Conservation (phyloP, 2,329 filamentous ascomycete species). For the Pseudogymnoascus sp. region DNA sequence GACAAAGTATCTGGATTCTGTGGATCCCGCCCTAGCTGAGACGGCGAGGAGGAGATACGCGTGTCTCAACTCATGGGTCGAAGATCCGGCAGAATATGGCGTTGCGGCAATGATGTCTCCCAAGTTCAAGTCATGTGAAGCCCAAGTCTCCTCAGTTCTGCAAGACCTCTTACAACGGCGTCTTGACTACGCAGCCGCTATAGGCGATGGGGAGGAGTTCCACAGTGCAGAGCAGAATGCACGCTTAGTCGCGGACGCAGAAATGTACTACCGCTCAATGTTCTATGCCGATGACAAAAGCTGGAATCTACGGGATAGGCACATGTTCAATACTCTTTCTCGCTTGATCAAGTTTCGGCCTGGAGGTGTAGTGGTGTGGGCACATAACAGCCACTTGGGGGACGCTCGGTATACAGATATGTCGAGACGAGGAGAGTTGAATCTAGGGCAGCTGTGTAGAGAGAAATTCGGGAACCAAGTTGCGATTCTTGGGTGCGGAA, state of each 20-base stretch:
- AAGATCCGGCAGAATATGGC: slow-evolving; percentile 42
- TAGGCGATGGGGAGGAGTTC: slow-evolving; percentile 38
- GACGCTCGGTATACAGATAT: slow-evolving; percentile 45
- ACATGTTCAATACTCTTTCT: slow-evolving; percentile 42
- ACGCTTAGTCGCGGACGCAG: slow-evolving; percentile 36
- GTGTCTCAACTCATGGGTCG: slow-evolving; percentile 40
- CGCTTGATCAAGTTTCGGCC: slow-evolving; percentile 36
- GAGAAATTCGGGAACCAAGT: slow-evolving; percentile 35
- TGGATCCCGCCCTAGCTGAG: slow-evolving; percentile 37
- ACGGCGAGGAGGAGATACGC: slow-evolving; percentile 38
- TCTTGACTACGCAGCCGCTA: slow-evolving; percentile 28
- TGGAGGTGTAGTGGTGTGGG: slow-evolving; percentile 44
- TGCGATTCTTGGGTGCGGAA: slow-evolving; percentile 39
- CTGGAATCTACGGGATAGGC: slow-evolving; percentile 44
- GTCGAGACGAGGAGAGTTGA: slow-evolving; percentile 39
- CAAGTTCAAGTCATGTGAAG: slow-evolving; percentile 39
- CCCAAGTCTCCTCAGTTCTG: slow-evolving; percentile 37
- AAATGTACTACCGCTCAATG: slow-evolving; percentile 45
- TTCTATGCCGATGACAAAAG: slow-evolving; percentile 40
- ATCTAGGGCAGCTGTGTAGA: slow-evolving; percentile 46
- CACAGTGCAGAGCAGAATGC: slow-evolving; percentile 44
- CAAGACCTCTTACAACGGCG: slow-evolving; percentile 35
- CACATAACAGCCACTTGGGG: slow-evolving; percentile 45
- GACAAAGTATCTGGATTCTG: slow-evolving; percentile 38
- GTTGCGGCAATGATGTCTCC: slow-evolving; percentile 30